Evolutionary conservation across 768 basidiomycete genomes (phyloP), one percentile per base, ranked within the genome.

Genomic region (Leccinum subgranulosum): DNA sequence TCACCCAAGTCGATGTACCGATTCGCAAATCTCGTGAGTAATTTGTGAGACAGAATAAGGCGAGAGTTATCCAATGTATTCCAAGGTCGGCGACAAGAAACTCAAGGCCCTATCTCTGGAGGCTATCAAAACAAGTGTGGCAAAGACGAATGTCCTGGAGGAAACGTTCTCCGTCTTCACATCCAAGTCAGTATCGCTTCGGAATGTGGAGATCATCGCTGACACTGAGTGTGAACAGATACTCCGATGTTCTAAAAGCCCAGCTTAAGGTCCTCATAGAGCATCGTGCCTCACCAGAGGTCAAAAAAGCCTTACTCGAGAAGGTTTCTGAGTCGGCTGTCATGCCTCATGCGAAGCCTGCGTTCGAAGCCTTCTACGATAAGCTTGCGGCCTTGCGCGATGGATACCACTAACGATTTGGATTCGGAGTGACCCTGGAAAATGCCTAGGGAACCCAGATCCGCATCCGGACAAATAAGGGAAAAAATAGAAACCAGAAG

Each of bases 1-100:
- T 74, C 73, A 17, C 73, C 74, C 14, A 74, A 74, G 64, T 75
- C 74, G 0, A 74, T 75, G 70, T 74, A 74, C 31, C 72, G 70
- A 49, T 55, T 75, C 1, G 72, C 74, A 7, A 53, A 64, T n/a
- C 70, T 73, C 36, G 74, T 72, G 36, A 57, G 68, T 2, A 17
- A 21, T 11, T 28, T n/a, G 6, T n/a, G 6, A n/a, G 4, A 31
- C 28, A 5, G 27, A 17, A 15, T 43, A 1, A 17, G 28, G 28
- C 52, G 29, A 25, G 19, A 25, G 6, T 21, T 9, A n/a, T 8
- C 48, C 39, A 21, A 49, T 2, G 0, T 9, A 12, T 33, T 36
- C 4, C 3, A 34, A 68, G 66, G 14, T 68, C 12, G 61, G 47
- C 10, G 23, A 69, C 25, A n/a, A 57, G 15, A 45, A 23, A 15